Evolutionary conservation across 208 protist genomes (phyloP).

Genomic region (Endotrypanum monterogeii): DNA sequence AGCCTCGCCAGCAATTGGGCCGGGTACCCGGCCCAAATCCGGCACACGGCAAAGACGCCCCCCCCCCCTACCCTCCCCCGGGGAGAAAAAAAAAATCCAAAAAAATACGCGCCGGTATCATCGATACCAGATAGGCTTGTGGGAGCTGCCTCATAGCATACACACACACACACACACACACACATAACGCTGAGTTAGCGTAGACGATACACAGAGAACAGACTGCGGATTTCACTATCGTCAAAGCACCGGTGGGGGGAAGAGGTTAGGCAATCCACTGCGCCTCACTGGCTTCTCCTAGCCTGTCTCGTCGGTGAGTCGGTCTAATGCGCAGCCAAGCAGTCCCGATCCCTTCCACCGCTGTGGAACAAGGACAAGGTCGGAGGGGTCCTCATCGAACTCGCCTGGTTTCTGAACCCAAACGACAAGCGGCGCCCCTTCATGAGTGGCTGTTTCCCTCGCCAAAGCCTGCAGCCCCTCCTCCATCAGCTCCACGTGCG

Average conservation of each 20-base stretch:
- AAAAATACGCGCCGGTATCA: too few species aligned
- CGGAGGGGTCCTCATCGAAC: slow-evolving; percentile 22
- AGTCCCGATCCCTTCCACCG: slow-evolving; percentile 69
- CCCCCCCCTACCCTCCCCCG: too few species aligned
- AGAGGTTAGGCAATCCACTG: background rate
- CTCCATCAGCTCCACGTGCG: slow-evolving; percentile 31
- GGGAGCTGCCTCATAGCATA: too few species aligned
- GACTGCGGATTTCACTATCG: background rate
- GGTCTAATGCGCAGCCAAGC: slow-evolving; percentile 77
- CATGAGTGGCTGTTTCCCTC: slow-evolving; percentile 37
- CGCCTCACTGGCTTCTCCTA: background rate
- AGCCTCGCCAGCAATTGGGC: too few species aligned
- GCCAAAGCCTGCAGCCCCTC: slow-evolving; percentile 44
- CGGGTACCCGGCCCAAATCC: too few species aligned
- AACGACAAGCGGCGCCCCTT: slow-evolving; percentile 54
- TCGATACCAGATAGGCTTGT: too few species aligned
- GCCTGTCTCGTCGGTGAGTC: slow-evolving; percentile 10
- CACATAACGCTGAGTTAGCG: background rate
- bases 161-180: too few species aligned
- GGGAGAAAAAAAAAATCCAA: too few species aligned
- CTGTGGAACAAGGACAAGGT: slow-evolving; percentile 69
- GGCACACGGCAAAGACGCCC: too few species aligned
- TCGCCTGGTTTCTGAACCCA: slow-evolving; percentile 54
- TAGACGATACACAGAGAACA: background rate
- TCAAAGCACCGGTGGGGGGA: background rate